Percentiles rank a stretch among this genome's conserved stretches.
Conservation (phyloP, 2,329 filamentous ascomycete genomes). For the Magnaporthiopsis incrustans region DNA sequence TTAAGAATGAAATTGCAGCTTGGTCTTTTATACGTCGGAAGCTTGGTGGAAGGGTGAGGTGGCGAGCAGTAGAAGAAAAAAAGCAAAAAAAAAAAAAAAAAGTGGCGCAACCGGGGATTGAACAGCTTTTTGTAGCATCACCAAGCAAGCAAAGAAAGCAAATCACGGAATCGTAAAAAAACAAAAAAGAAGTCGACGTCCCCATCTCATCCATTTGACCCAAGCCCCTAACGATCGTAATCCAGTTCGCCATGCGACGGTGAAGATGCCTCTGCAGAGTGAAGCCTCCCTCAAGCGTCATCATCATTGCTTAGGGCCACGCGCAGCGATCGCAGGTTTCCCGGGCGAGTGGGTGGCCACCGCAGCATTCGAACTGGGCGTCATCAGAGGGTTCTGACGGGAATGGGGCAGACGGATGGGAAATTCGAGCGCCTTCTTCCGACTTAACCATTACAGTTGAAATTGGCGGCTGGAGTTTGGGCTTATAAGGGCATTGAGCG, state of each 20-base stretch:
- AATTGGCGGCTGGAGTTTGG: background rate
- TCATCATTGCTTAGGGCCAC: conserved; percentile 61
- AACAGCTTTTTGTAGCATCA: no score
- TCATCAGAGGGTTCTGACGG: conserved; percentile 46
- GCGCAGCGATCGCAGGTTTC: conserved; percentile 57
- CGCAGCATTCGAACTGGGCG: conserved; percentile 63
- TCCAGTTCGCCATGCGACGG: conserved; percentile 64
- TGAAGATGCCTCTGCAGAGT: conserved; percentile 66
- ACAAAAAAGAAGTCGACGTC: conserved; percentile 34
- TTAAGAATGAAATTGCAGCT: background rate
- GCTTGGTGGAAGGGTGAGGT: no score
- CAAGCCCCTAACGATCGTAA: conserved; percentile 55
- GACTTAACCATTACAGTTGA: conserved; percentile 53
- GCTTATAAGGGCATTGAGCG: conserved; percentile 8
- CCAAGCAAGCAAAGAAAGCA: no score
- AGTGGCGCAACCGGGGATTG: no score
- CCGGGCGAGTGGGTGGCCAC: conserved; percentile 58
- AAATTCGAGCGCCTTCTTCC: conserved; percentile 49
- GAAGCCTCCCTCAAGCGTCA: conserved; percentile 62
- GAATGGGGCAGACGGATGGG: conserved; percentile 40
- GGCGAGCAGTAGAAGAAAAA: no score
- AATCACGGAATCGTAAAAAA: conserved; percentile 10
- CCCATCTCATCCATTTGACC: conserved; percentile 47
- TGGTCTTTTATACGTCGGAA: no score
- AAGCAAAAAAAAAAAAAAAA: no score